Conservation (phyloP, 2,329 filamentous ascomycete genomes). For the Penicillium sp. region DNA sequence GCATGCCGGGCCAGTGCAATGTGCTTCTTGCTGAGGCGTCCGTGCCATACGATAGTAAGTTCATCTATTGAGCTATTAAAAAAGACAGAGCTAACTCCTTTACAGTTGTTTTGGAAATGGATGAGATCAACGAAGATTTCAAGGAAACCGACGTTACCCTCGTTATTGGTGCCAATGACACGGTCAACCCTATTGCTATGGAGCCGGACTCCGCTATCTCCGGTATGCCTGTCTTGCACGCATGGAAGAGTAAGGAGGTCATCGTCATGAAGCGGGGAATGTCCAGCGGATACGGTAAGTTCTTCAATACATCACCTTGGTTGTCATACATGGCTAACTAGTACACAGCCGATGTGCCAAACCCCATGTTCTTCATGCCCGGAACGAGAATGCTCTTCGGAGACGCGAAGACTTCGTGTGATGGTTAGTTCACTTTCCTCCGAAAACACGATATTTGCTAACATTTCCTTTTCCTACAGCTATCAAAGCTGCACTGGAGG, state of each 20-base stretch:
- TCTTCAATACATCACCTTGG: background rate
- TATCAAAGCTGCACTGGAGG: constrained; percentile 44
- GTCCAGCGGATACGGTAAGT: constrained; percentile 79
- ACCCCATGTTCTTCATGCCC: constrained; percentile 92
- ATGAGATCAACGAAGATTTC: constrained; percentile 94
- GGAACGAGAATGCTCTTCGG: constrained; percentile 90
- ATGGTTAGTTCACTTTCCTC: constrained; percentile 56
- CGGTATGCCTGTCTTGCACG: constrained; percentile 88
- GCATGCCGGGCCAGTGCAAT: constrained; percentile 93
- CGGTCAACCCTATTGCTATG: constrained; percentile 85
- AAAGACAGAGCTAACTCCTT: constrained; percentile 15
- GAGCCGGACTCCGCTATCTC: constrained; percentile 82
- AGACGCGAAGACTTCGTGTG: constrained; percentile 80
- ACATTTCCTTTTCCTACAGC: constrained; percentile 28
- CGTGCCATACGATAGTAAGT: constrained; percentile 76
- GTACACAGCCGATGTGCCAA: constrained; percentile 73
- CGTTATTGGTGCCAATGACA: constrained; percentile 90
- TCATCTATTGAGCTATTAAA: background rate
- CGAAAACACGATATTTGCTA: background rate
- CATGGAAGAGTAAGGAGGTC: constrained; percentile 92
- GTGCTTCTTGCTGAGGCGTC: constrained; percentile 84
- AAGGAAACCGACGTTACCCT: constrained; percentile 79
- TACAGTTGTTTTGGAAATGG: constrained; percentile 81
- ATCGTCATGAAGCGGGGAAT: constrained; percentile 92
- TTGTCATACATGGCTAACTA: constrained; percentile 6